Evolutionary conservation across 208 protist species (phyloP), one percentile per base, ranked within the genome.

Genomic region (Acanthamoeba castellanii): DNA sequence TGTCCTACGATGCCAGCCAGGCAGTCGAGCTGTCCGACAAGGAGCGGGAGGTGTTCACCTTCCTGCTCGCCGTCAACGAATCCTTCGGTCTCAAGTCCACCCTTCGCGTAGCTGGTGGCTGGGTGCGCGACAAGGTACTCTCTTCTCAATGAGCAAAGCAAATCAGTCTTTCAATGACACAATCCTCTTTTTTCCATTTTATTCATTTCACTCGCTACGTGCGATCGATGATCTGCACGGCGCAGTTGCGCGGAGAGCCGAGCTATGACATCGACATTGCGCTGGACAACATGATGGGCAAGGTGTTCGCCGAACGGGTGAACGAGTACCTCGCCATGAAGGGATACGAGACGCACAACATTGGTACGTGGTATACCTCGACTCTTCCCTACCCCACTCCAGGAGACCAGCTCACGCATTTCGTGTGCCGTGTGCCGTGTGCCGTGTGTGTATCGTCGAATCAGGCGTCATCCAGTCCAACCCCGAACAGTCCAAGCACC

Each of bases 401-500:
- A n/a, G n/a, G n/a, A n/a, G n/a, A n/a, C n/a, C n/a, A n/a, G n/a
- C n/a, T 81, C 34, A 47, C 37, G 25, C 13, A 81, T n/a, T 84
- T 32, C 9, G 22, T 27, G 6, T 57, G 22, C 27, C 22, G 42
- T 85, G 34, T n/a, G 14, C 1, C 68, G 11, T n/a, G 27, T 45
- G 8, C 6, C n/a, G 34, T 42, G 37, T 42, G 37, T 42, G n/a
- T n/a, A n/a, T n/a, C n/a, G n/a, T 9, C 64, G 7, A 1, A 18
- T 27, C 32, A 74, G 47, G 47, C 11, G 98, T 99, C 18, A 99
- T 99, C 88, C 96, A 99, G 37, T 96, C 97, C 13, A 99, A 99
- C 87, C 99, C 99, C 7, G 98, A 99, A 30, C 97, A 99, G 94
- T 99, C 98, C 0, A 99, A 99, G 97, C 99, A 99, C 96, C 98